Evolutionary conservation across 352 stramenopile genomes (phyloP), one percentile per base, ranked within the genome.

Genomic region (Pythium folliculosum): DNA sequence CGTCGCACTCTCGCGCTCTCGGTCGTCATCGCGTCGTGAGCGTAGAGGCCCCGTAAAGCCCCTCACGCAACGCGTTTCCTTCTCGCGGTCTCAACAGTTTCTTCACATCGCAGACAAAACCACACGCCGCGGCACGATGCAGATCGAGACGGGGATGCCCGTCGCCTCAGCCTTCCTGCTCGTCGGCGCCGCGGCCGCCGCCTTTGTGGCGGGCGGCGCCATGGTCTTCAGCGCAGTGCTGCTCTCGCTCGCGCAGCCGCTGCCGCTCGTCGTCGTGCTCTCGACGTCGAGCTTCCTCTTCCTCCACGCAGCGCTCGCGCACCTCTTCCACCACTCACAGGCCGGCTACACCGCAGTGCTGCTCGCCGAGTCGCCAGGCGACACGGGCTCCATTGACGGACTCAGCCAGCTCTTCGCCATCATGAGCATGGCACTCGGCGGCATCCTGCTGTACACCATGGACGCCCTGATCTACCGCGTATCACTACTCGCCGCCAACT

Each of bases 171-270:
- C 67, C 17, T 75, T 75, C 47, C 25, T 68, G 32, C 43, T 75
- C 23, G 65, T 68, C 5, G 47, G n/a, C n/a, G 56, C 50, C 5
- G 57, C 68, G 48, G 62, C 62, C 1, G 16, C 53, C 19, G 68
- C 62, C 40, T 70, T 70, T 21, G 62, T 75, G 19, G 32, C 52
- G 2, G 68, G 68, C 17, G 68, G 62, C n/a, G 35, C 57, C 21
- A 70, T 75, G 68, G 68, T 75, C 62, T 75, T 67, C 62, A 75
- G 68, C 62, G 63, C 63, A n/a, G 13, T 61, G 38, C 49, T 70
- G 35, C 63, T 70, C 35, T 67, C 68, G 7, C 50, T 70, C 1
- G 68, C 68, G 21, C 57, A 54, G 44, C 68, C 68, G 17, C 57
- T 70, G 8, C 44, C 57, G 23, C 62, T 75, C n/a, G 57, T 70